Base-by-base conservation (phyloP, 1,139 yeast genomes). In the Zygoascus sp. region DNA sequence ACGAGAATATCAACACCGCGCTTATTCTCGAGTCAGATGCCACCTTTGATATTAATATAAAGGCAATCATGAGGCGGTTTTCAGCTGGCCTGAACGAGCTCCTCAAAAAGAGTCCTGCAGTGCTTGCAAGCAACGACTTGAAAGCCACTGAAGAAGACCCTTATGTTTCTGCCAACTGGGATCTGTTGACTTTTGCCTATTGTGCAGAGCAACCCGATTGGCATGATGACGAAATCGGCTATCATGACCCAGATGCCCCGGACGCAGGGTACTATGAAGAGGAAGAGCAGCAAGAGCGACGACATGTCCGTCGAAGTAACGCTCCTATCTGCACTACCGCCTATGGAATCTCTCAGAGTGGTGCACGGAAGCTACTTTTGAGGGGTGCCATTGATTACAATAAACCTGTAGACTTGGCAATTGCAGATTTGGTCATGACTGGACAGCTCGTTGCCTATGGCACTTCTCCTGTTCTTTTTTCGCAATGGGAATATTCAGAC, bases 291-390 rank as follows among this genome's bases (percentile, higher is more conserved):
- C 16, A 30, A n/a, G 34, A 7, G 5, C 30, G 40, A 32, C 40
- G 54, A 27, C 47, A 37, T 13, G 32, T 51, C 8, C 46, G 53
- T 2, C 38, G 44, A 22, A 15, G 38, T 8, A 42, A 46, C 5
- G 43, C 36, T n/a, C 43, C 50, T 8, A 46, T 49, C 11, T 53
- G 57, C 35, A 49, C 56, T 6, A 52, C 53, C 9, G 57, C 50
- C 11, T 54, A 54, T 36, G 57, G 52, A 1, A 36, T 54, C 11
- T 36, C 51, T n/a, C 49, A 40, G 32, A 20, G 30, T 4, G 57
- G 56, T 5, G 57, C 57, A 1, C 35, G 42, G 2, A 54, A 54
- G 36, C 47, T 54, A 34, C 47, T 54, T 17, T 34, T 51, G 16
- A 39, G 54, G 9, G 42, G 43, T n/a, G 44, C 51, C n/a, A 25